Percentiles rank a stretch among this genome's conserved stretches.
phyloP scores from a whole-genome alignment of 2,329 filamentous ascomycete species.

The Talaromyces sp. region DNA sequence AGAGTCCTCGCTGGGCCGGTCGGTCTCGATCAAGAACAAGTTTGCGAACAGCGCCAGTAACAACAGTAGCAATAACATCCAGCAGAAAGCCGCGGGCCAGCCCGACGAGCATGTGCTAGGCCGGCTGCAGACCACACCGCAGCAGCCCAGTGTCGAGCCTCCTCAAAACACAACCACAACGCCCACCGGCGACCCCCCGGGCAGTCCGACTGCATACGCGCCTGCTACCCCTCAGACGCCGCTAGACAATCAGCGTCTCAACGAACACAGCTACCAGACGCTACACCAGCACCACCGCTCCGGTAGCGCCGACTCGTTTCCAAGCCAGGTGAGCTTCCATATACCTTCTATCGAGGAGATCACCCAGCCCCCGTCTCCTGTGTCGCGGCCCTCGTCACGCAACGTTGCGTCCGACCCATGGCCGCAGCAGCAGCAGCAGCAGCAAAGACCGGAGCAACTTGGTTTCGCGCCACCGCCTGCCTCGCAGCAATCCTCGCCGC shows the following conservation, averaged over 20 bases:
- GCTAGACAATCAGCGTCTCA: constrained; percentile 15
- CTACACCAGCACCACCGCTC: constrained; percentile 18
- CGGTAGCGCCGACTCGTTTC: constrained; percentile 16
- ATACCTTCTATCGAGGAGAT: constrained; percentile 14
- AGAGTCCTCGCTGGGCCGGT: constrained; percentile 5
- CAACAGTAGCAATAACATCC: neutral
- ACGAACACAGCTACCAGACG: constrained; percentile 15
- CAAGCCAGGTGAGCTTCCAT: constrained; percentile 15
- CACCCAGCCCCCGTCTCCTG: constrained; percentile 10
- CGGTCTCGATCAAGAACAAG: constrained; percentile 8
- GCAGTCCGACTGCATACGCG: neutral
- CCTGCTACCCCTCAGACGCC: constrained; percentile 5
- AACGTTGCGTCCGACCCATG: neutral
- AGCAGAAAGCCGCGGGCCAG: neutral
- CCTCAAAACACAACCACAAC: neutral
- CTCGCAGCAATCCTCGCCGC: neutral
- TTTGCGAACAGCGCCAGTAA: neutral
- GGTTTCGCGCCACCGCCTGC: neutral
- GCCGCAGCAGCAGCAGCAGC: neutral
- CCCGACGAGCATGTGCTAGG: neutral
- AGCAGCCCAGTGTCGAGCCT: neutral
- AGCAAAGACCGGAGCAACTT: neutral
- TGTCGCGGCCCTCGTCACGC: constrained; percentile 12
- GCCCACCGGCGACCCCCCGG: constrained; percentile 4
- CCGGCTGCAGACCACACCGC: neutral